These are phyloP conservation scores for Erodium trifolium DNA, from an alignment of 441 rosid genomes.

Conservation along the genomic window DNA sequence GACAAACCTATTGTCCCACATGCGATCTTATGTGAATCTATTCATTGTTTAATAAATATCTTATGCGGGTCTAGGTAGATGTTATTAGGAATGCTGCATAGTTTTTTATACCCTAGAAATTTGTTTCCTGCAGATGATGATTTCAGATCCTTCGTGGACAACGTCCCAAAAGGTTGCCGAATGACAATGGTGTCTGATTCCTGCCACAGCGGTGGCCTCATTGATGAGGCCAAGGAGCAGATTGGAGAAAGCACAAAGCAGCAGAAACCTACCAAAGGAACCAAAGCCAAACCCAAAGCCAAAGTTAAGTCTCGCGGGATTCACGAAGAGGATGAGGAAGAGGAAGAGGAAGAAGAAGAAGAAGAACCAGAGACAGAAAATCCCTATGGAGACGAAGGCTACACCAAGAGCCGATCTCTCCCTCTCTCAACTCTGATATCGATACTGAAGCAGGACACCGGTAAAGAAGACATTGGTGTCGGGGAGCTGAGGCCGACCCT, in stretches of 20 bases:
- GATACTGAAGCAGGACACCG: constrained; percentile 79
- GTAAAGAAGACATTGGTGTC: constrained; percentile 81
- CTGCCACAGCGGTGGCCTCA: constrained; percentile 88
- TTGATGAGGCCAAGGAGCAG: constrained; percentile 84
- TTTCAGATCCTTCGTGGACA: constrained; percentile 79
- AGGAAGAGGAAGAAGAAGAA: constrained; percentile 27
- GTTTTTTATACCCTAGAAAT: neutral
- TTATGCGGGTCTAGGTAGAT: too few species aligned
- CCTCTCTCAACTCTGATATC: constrained; percentile 71
- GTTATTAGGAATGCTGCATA: neutral
- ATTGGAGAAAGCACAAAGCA: constrained; percentile 74
- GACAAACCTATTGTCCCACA: too few species aligned
- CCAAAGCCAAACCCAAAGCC: too few species aligned
- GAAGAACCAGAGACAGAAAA: constrained; percentile 33
- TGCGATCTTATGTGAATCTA: too few species aligned
- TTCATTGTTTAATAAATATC: too few species aligned
- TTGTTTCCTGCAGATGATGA: constrained; percentile 14
- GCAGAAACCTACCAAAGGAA: neutral
- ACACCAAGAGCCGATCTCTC: constrained; percentile 59
- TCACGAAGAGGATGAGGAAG: too few species aligned
- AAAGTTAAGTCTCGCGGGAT: neutral
- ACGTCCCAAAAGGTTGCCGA: constrained; percentile 51
- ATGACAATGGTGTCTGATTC: constrained; percentile 79
- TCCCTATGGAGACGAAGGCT: constrained; percentile 39
- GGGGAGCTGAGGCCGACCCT: constrained; percentile 83